phyloP scores from a whole-genome alignment of 257 asterid species.

The Hygrophila difformis region DNA sequence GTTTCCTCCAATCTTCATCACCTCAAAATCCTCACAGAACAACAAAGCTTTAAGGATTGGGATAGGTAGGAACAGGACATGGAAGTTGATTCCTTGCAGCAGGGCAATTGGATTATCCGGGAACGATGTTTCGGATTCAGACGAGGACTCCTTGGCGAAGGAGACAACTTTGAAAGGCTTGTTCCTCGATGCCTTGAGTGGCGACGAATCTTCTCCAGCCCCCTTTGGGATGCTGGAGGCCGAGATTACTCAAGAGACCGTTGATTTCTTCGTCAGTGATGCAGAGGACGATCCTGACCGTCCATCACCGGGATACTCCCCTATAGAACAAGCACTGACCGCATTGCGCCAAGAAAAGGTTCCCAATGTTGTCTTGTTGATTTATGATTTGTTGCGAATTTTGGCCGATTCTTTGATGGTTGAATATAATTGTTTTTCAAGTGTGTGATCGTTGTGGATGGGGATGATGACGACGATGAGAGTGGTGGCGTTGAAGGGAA shows the following conservation, averaged over 20 bases:
- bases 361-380: no score
- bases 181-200: conserved; percentile 9
- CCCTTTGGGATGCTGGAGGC: conserved; percentile 40
- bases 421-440: conserved; percentile 24
- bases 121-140: conserved; percentile 12
- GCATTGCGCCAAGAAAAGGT: conserved; percentile 63
- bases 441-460: conserved; percentile 86
- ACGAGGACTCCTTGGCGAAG: conserved; percentile 17
- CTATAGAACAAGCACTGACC: conserved; percentile 55
- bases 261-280: conserved; percentile 81
- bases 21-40: conserved; percentile 19
- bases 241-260: conserved; percentile 58
- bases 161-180: conserved; percentile 34
- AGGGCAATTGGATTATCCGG: conserved; percentile 34
- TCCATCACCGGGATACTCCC: conserved; percentile 63
- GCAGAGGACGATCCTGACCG: conserved; percentile 90
- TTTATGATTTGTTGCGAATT: neutral
- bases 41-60: conserved; percentile 13
- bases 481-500: conserved; percentile 57
- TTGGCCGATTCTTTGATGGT: conserved; percentile 21
- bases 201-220: conserved; percentile 24
- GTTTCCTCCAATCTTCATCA: conserved; percentile 23
- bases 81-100: conserved; percentile 19
- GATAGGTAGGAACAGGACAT: conserved; percentile 16
- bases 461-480: conserved; percentile 70